Evolutionary conservation across 768 basidiomycete genomes (phyloP).

Genomic region (Lentinula raphanica): DNA sequence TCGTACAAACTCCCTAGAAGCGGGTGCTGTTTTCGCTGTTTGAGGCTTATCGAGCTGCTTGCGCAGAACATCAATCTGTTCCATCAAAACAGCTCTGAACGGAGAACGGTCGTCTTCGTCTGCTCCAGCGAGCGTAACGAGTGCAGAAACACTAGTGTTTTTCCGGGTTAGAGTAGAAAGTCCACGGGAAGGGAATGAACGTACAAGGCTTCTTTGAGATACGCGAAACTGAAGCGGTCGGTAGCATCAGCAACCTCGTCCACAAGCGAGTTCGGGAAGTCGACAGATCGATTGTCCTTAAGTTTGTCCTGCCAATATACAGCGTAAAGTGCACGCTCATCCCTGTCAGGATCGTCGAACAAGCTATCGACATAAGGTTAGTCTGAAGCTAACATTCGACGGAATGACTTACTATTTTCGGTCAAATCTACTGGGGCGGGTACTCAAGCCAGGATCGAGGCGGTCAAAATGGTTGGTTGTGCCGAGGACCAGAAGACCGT

Average conservation of each 20-base stretch:
- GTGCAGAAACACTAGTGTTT: slow-evolving; percentile 55
- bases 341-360: slow-evolving; percentile 65
- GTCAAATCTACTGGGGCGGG: slow-evolving; percentile 79
- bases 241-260: slow-evolving; percentile 57
- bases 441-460: slow-evolving; percentile 72
- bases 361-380: slow-evolving; percentile 32
- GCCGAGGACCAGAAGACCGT: slow-evolving; percentile 72
- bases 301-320: slow-evolving; percentile 83
- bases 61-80: slow-evolving; percentile 56
- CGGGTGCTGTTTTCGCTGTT: neutral
- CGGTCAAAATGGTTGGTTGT: slow-evolving; percentile 83
- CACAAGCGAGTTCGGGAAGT: slow-evolving; percentile 63
- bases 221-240: slow-evolving; percentile 75
- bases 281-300: slow-evolving; percentile 50
- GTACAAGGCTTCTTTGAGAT: slow-evolving; percentile 86
- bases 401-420: slow-evolving; percentile 63
- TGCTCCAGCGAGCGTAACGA: slow-evolving; percentile 58
- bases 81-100: slow-evolving; percentile 49
- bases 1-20: neutral
- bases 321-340: slow-evolving; percentile 63
- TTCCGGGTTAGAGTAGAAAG: neutral
- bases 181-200: slow-evolving; percentile 23
- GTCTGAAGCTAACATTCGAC: neutral
- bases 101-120: slow-evolving; percentile 42
- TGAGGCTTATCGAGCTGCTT: slow-evolving; percentile 57